These are phyloP conservation scores for Primulina tabacum DNA, from an alignment of 257 asterid genomes.

Conservation along the genomic window DNA sequence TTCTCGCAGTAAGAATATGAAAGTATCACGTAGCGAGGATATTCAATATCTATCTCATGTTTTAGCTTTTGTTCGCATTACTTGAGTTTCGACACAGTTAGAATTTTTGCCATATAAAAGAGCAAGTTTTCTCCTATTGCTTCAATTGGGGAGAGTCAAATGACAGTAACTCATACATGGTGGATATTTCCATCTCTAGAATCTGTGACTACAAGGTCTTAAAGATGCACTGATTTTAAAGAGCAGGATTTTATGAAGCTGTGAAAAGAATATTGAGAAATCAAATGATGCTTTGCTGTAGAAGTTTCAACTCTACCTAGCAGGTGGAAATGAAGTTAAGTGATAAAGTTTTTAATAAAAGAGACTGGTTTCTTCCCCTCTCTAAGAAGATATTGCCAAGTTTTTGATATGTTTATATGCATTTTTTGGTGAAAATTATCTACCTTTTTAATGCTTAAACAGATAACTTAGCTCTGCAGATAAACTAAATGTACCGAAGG, in stretches of 20 bases:
- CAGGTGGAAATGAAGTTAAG: neutral
- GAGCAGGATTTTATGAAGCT: neutral
- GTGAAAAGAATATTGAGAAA: neutral
- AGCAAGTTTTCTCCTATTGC: neutral
- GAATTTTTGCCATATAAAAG: neutral
- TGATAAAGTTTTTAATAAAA: no score
- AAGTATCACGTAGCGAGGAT: neutral
- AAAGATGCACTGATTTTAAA: neutral
- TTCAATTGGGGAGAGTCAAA: neutral
- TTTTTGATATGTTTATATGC: neutral
- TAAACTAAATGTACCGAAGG: no score
- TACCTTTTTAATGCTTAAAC: neutral
- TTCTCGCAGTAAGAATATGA: neutral
- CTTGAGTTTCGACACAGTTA: neutral
- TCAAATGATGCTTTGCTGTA: neutral
- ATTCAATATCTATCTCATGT: neutral
- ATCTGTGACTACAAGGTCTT: neutral
- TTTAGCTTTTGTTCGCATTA: neutral
- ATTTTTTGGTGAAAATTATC: neutral
- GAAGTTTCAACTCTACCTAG: neutral
- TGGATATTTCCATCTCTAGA: neutral
- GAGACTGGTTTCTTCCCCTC: neutral
- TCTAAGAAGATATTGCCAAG: neutral
- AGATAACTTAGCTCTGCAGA: neutral
- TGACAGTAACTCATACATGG: neutral